These are phyloP conservation scores for Articulospora tetracladia DNA, from an alignment of 495 filamentous ascomycete species.

Conservation along the genomic window DNA sequence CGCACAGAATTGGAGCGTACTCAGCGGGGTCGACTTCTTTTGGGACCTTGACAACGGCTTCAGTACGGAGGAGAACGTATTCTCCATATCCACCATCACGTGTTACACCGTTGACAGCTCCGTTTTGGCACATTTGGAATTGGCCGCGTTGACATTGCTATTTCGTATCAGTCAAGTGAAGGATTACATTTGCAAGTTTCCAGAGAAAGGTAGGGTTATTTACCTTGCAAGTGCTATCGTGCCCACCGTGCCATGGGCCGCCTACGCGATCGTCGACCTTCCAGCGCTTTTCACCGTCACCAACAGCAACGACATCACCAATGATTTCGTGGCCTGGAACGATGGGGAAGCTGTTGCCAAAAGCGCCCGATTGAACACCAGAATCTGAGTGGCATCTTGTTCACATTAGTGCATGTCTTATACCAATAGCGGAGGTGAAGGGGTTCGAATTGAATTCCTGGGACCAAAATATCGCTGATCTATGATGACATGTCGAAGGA, in stretches of 20 bases:
- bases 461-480: no score
- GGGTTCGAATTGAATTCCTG: no score
- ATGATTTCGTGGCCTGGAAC: constrained; percentile 53
- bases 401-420: no score
- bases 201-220: no score
- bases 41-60: constrained; percentile 62
- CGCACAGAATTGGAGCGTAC: constrained; percentile 66
- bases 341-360: constrained; percentile 44
- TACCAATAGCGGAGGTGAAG: no score
- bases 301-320: constrained; percentile 47
- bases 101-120: constrained; percentile 47
- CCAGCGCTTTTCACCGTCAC: constrained; percentile 38
- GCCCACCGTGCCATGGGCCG: constrained; percentile 54
- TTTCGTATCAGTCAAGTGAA: no score
- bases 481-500: no score
- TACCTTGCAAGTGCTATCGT: no score
- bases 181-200: no score
- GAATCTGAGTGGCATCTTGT: constrained; percentile 48
- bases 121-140: constrained; percentile 53
- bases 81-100: constrained; percentile 57
- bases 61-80: constrained; percentile 57
- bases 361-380: constrained; percentile 30
- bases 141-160: constrained; percentile 41
- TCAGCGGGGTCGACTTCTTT: constrained; percentile 51
- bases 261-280: constrained; percentile 47